Conservation (phyloP, 805 yeast species). For the Blastobotrys robertii region DNA sequence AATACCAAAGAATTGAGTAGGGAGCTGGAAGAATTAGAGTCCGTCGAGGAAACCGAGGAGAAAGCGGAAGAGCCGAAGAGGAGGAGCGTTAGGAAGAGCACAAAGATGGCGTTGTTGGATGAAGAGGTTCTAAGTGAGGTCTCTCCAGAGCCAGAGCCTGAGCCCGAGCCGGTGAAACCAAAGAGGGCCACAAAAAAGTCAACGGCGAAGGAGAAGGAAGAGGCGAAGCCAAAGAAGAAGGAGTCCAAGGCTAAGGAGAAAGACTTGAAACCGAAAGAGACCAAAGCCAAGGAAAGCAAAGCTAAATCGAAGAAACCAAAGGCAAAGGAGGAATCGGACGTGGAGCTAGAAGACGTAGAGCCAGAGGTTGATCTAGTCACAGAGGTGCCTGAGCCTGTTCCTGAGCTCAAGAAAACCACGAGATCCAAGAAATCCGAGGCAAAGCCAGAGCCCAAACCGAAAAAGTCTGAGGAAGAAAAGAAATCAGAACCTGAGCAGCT, state of each 20-base stretch:
- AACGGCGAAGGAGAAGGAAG: slow-evolving; percentile 4
- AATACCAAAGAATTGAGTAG: neutral
- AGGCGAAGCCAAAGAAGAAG: neutral
- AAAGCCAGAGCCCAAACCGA: neutral
- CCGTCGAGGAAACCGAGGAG: neutral
- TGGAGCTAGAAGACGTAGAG: neutral
- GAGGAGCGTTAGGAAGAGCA: neutral
- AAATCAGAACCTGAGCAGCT: slow-evolving; percentile 6
- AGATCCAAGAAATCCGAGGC: neutral
- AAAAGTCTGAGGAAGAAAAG: neutral
- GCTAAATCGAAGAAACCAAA: neutral
- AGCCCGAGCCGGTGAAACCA: neutral
- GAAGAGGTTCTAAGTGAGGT: slow-evolving; percentile 3
- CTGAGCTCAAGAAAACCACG: neutral
- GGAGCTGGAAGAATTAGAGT: neutral
- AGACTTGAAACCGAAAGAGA: neutral
- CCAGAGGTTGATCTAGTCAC: neutral
- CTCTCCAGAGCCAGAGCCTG: slow-evolving; percentile 6
- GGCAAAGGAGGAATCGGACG: neutral
- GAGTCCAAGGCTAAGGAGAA: neutral
- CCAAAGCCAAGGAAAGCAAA: neutral
- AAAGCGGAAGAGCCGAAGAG: neutral
- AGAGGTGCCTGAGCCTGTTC: neutral
- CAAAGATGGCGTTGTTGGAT: too few species aligned
- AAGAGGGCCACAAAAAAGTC: neutral